Base-by-base conservation (phyloP, 495 filamentous ascomycete genomes). In the Penicillium herquei region DNA sequence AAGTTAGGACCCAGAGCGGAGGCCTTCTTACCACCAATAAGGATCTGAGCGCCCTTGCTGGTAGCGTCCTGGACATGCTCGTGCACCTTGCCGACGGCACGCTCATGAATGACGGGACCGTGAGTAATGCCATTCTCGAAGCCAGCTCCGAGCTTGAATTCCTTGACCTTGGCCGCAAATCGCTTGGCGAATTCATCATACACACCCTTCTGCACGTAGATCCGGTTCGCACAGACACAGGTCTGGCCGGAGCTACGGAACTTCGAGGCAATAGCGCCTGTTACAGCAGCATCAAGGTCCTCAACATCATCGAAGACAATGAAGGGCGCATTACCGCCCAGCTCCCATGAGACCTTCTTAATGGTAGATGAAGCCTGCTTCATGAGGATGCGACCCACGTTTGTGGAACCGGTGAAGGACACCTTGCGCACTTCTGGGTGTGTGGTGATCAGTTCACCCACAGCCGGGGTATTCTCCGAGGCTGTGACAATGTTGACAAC, bases 381-480 rank as follows among this genome's bases (percentile, higher is more conserved):
- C 87, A 92, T 92, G 21, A 96, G 79, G 2, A 96, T 79, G 61
- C 88, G 92, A 11, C 92, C 92, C n/a, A 96, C 90, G 14, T 76
- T 75, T 1, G 92, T 96, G 10, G 86, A 90, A 32, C 92, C 92
- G 5, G 92, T 96, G 75, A 96, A 96, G 3, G 89, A 93, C 30
- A 96, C 75, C 68, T 96, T 96, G 66, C 86, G 83, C 52, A 96
- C 77, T 4, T 81, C 82, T 0, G 85, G 81, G 65, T 85, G 80
- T 1, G 81, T 83, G n/a, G 87, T 90, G 14, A 96, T 76, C 21
- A 81, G 75, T 68, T 86, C 78, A 43, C 91, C 91, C 3, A 94
- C 80, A 21, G 83, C 82, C 18, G 87, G 77, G 7, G 91, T 94
- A 63, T 90, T 89, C 49, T 84, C 64, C 6, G 84, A 62, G 0